phyloP scores from a whole-genome alignment of 257 asterid species.

The Osmanthus fragrans region DNA sequence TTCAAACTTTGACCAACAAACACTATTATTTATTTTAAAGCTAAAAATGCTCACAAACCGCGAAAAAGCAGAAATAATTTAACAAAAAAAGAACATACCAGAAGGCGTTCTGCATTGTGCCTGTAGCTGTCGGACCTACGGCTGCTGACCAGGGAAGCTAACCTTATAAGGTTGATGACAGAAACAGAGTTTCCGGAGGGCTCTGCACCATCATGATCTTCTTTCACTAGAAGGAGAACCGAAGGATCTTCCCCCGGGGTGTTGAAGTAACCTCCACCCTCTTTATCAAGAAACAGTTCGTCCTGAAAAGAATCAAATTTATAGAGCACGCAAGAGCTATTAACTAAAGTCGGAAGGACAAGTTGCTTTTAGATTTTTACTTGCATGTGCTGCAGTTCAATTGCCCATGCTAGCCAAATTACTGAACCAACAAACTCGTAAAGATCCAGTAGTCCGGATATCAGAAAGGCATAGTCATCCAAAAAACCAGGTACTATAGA shows the following conservation, averaged over 20 bases:
- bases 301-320: constrained; percentile 44
- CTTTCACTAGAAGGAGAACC: constrained; percentile 75
- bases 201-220: constrained; percentile 96
- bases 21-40: no score
- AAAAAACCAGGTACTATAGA: constrained; percentile 90
- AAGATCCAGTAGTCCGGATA: constrained; percentile 73
- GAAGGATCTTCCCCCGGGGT: constrained; percentile 89
- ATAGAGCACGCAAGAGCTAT: not conserved
- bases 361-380: constrained; percentile 27
- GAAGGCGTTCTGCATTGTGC: constrained; percentile 57
- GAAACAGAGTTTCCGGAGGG: constrained; percentile 94
- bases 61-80: not conserved
- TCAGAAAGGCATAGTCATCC: constrained; percentile 85
- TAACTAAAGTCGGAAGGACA: not conserved
- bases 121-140: constrained; percentile 46
- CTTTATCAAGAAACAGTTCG: constrained; percentile 77
- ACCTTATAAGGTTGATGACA: constrained; percentile 65
- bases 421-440: constrained; percentile 78
- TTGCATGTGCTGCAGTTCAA: constrained; percentile 77
- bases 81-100: constrained; percentile 43
- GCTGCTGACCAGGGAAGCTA: constrained; percentile 63
- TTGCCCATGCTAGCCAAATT: constrained; percentile 81
- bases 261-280: constrained; percentile 89
- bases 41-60: not conserved
- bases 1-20: no score